Base-by-base conservation (phyloP, 345 rosid genomes). In the Nasturtium officinale region DNA sequence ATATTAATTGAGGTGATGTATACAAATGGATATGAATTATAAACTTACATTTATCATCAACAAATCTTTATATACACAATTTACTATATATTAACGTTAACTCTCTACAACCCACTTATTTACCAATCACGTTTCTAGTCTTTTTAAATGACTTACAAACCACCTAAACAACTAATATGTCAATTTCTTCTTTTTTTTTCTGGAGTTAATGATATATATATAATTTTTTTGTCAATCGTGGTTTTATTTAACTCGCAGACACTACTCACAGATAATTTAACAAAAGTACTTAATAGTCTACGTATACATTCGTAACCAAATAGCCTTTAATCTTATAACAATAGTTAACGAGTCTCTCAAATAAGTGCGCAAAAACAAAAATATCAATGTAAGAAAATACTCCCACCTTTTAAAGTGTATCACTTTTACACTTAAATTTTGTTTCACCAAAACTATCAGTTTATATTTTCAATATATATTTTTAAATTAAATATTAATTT, bases 1-100 rank as follows among this genome's bases (percentile, higher is more conserved):
- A 62, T 30, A 53, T 30, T 53, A 38, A 15, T 29, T 20, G 61
- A 61, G 25, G 7, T 62, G 46, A 46, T 53, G 69, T 57, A 26
- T 54, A 18, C 30, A 53, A 40, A 53, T n/a, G 11, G 11, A 66
- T 16, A 29, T 10, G 16, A 45, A 29, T 58, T 9, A 10, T 64
- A 32, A 30, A 42, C 2, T 11, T 46, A 57, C 9, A 15, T 33
- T 57, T 37, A 37, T 9, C 3, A 37, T 37, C 2, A 35, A 9
- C 9, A 35, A 9, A 35, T 9, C 12, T 35, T 57, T 30, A 42
- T 42, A 5, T 42, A 15, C 17, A 42, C 13, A 42, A 15, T 0
- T 42, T 42, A 37, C 40, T 10, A 2, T 42, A 5, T 15, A 15
- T 42, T 42, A 42, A 15, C 8, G 47, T 13, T 42, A 42, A 42